Evolutionary conservation across 2,329 filamentous ascomycete species (phyloP).

Genomic region (Tympanopsis confertula): DNA sequence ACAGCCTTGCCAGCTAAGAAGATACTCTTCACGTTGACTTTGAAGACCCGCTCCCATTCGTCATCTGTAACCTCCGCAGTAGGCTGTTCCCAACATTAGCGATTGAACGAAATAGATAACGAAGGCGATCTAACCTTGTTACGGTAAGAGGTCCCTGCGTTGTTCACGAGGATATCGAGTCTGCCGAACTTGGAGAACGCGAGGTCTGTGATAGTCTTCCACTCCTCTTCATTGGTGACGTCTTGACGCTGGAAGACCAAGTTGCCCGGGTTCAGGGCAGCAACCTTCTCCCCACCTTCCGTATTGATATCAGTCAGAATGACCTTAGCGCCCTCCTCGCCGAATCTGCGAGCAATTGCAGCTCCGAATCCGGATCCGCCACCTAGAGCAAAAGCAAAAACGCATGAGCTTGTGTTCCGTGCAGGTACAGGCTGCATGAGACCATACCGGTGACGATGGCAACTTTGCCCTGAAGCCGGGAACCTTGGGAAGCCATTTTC

Average conservation of each 20-base stretch:
- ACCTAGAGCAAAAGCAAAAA: no score
- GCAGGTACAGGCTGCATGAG: no score
- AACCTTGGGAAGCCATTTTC: neutral
- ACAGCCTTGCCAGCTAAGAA: constrained; percentile 19
- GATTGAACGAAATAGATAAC: constrained; percentile 1
- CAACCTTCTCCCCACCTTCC: constrained; percentile 17
- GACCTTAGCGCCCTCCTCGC: constrained; percentile 13
- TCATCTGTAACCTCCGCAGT: constrained; percentile 25
- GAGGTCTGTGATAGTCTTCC: constrained; percentile 11
- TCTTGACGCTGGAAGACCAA: constrained; percentile 20
- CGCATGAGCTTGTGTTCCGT: no score
- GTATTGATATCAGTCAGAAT: constrained; percentile 26
- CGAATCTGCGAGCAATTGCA: constrained; percentile 22
- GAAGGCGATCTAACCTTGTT: constrained; percentile 18
- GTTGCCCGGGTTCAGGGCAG: constrained; percentile 13
- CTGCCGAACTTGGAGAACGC: constrained; percentile 4
- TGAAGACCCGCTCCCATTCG: constrained; percentile 28
- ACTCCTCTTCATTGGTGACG: constrained; percentile 18
- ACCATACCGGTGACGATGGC: constrained; percentile 28
- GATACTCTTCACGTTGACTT: constrained; percentile 28
- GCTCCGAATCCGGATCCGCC: constrained; percentile 27
- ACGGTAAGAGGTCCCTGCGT: constrained; percentile 6
- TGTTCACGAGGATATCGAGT: constrained; percentile 7
- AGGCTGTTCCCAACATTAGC: constrained; percentile 11
- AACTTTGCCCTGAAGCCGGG: constrained; percentile 26